Conservation (phyloP, 208 protist genomes). For the Vickermania ingenoplastis region DNA sequence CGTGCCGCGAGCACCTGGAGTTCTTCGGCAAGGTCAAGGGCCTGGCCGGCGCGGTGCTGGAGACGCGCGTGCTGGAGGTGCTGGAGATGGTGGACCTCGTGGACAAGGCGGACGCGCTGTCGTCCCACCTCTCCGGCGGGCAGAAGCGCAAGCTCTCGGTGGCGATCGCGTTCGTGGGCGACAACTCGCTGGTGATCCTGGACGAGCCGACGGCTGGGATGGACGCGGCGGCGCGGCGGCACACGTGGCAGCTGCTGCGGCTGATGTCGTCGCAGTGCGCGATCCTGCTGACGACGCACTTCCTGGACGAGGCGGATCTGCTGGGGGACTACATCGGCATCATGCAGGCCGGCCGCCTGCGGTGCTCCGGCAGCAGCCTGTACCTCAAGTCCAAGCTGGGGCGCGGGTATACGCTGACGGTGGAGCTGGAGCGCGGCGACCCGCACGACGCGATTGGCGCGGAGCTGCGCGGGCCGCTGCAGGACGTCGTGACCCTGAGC, state of each 20-base stretch:
- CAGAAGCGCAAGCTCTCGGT: no score
- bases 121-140: constrained; percentile 49
- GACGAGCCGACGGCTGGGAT: no score
- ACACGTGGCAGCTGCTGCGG: constrained; percentile 69
- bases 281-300: no score
- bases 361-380: no score
- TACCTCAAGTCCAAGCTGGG: constrained; percentile 55
- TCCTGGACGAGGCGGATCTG: constrained; percentile 96
- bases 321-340: constrained; percentile 89
- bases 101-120: constrained; percentile 32
- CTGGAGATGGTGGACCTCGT: constrained; percentile 45
- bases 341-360: constrained; percentile 54
- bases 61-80: constrained; percentile 29
- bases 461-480: constrained; percentile 14
- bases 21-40: neutral
- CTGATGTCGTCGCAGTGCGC: constrained; percentile 31
- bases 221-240: no score
- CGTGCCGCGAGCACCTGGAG: constrained; percentile 80
- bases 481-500: constrained; percentile 11
- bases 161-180: constrained; percentile 71
- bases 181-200: constrained; percentile 63
- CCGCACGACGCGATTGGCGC: neutral
- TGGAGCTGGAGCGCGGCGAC: neutral
- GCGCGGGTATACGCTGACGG: constrained; percentile 31
- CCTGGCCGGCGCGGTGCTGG: constrained; percentile 13